Base-by-base conservation (phyloP, 805 yeast species). In the Wickerhamiella kurtzmanii region DNA sequence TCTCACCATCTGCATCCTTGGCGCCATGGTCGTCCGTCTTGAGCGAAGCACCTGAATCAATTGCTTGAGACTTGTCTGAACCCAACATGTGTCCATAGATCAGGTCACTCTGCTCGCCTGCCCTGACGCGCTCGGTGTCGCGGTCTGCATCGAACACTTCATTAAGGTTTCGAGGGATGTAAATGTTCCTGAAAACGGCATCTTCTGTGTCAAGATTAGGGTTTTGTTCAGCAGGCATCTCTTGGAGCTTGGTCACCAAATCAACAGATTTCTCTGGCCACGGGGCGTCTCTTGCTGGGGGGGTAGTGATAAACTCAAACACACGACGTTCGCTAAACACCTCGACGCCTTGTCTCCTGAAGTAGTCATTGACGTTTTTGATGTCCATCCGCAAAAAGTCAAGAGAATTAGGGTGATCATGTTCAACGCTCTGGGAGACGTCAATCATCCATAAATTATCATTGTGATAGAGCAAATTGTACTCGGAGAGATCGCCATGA, bases 321-420 rank as follows among this genome's bases (percentile, higher is more conserved):
- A 92, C 72, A 28, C 77, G 70, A 50, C 94, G 72, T 63, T 92
- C 97, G 2, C 94, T 76, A 56, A 82, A 82, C 15, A 85, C 81
- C 44, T 75, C 73, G 38, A 88, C 84, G 35, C 80, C 79, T 61
- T 80, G 78, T 56, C 73, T 74, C 50, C 79, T 72, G 58, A 92
- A 92, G 62, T 80, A 92, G 56, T 84, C 92, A 59, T 89, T 92
- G 20, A 89, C 84, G 60, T 92, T 92, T 63, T 89, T 92, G 60
- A 92, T 88, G 65, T 92, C 99, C 98, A 92, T 92, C 60, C 99
- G 72, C 50, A 92, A 66, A 61, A 92, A 92, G 62, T 92, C 97
- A 53, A 92, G 70, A 39, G 95, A 82, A 86, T 86, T 86, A 9
- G 96, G 97, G 64, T 92, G 99, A 56, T 87, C 96, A 8, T 96